Evolutionary conservation across 2,329 filamentous ascomycete species (phyloP), one percentile per base, ranked within the genome.

Genomic region (Phialemoniopsis sp.): DNA sequence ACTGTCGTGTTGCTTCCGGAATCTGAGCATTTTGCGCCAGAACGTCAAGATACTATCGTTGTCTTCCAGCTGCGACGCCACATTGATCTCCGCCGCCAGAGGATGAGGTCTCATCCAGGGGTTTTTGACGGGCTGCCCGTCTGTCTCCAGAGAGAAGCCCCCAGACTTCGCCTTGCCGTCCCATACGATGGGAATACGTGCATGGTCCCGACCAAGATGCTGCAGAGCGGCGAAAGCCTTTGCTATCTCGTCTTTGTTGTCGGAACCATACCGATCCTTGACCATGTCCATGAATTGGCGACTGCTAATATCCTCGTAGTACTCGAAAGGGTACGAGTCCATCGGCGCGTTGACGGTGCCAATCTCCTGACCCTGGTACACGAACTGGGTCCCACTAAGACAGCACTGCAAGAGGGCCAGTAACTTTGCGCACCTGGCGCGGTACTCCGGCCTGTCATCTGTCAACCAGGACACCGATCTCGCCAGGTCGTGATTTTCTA

Each of bases 51-150:
- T 74, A 8, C 71, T 73, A 13, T 64, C 53, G 5, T 51, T 51
- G 37, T 73, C 65, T 8, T 41, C 41, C 29, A 60, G 49, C 52
- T 80, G 72, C n/a, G 52, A 51, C 13, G 66, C 68, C 10, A 76
- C 78, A 44, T 85, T 85, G 55, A 78, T 64, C 36, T 64, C 59
- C 3, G 51, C 48, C 47, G 76, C 80, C 41, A 74, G 63, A 34
- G 80, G 74, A 54, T 83, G 78, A 5, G 77, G 68, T 8, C 73
- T 66, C 75, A 84, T 85, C 81, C 81, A 85, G n/a, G n/a, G n/a
- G n/a, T n/a, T n/a, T n/a, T n/a, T n/a, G n/a, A n/a, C n/a, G n/a
- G n/a, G n/a, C 21, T 52, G 49, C 8, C 46, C 53, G 37, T 64
- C 67, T 1, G 60, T 63, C 1, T 62, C 46, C n/a, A n/a, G n/a